Base-by-base conservation (phyloP, 257 asterid genomes). In the Verbascum thapsus region DNA sequence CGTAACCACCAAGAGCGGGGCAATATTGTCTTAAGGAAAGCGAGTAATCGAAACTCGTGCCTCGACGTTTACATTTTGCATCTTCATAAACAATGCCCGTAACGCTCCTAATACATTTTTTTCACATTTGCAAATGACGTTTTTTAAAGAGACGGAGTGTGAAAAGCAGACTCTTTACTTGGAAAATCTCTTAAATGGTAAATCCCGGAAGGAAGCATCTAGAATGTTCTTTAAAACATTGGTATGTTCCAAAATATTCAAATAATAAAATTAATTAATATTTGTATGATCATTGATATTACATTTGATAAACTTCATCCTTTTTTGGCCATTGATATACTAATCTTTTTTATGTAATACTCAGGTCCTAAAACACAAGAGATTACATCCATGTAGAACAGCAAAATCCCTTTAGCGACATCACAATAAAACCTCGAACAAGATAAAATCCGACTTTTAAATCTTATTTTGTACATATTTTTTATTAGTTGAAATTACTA, bases 161-260 rank as follows among this genome's bases (percentile, higher is more conserved):
- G 88, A 85, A 47, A 80, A 81, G 63, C 76, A 47, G 34, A 64
- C 75, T 66, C 76, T 86, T 74, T 81, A 86, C 32, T 58, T 84
- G 81, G 90, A 84, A 74, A 76, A 61, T 44, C 81, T 88, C 56
- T 81, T 88, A 69, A 75, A 57, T 66, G 88, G 95, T 20, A 88
- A 88, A 83, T 73, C 95, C 0, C 83, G 90, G 61, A 88, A 88
- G 84, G 96, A 88, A 75, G 95, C 95, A 1, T 84, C 90, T 12
- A 84, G 96, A 67, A 78, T 86, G 95, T 88, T 88, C 73, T 88
- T 86, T 43, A 94, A 88, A 76, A 64, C 96, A 66, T 67, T 86
- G 95, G 95, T 90, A 79, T 3, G 84, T 49, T 40, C 12, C 53
- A 13, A 10, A 13, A 34, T 39, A 37, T 40, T 26, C 16, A 5